Base-by-base conservation (phyloP, 2,329 filamentous ascomycete genomes). In the Hymenoscyphus fraxineus region DNA sequence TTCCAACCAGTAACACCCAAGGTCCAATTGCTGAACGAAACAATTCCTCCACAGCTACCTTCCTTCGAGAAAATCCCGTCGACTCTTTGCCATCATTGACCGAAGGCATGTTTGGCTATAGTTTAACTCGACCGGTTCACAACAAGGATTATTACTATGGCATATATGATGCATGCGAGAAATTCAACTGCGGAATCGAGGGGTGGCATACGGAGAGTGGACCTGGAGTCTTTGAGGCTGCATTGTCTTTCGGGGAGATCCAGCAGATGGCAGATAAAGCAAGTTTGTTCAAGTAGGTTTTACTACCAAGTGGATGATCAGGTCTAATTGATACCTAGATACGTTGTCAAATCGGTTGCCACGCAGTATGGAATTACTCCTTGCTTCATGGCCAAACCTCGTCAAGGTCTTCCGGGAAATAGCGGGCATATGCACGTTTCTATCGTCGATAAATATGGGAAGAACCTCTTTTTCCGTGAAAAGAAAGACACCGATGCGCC, bases 341-440 rank as follows among this genome's bases (percentile, higher is more conserved):
- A 96, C 72, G 88, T 90, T 22, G 93, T 97, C 69, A 97, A 97
- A 79, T 93, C 92, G 10, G 86, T 97, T 47, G 92, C 91, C 56
- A 90, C 87, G 64, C 90, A 92, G 74, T 91, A 93, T 76, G 92
- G 92, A 70, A 96, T 99, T 74, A 97, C 92, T 0, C 95, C 95
- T 0, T 96, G 92, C 78, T 99, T 99, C 81, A 99, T 99, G 95
- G 95, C 95, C 16, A 99, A 99, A 78, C 95, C 95, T 2, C 88
- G 91, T 69, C 86, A 96, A 72, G 93, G 93, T 0, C 81, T 98
- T 0, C 95, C 95, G 0, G 95, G 95, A 58, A 98, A 98, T 80
- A 95, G 90, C 68, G 95, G 95, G 0, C 95, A 99, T 76, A 94
- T 97, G 83, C 95, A 99, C 77, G 83, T 98, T 67, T 98, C 94